These are phyloP conservation scores for Suillus decipiens DNA, from an alignment of 768 basidiomycete species.

Conservation along the genomic window DNA sequence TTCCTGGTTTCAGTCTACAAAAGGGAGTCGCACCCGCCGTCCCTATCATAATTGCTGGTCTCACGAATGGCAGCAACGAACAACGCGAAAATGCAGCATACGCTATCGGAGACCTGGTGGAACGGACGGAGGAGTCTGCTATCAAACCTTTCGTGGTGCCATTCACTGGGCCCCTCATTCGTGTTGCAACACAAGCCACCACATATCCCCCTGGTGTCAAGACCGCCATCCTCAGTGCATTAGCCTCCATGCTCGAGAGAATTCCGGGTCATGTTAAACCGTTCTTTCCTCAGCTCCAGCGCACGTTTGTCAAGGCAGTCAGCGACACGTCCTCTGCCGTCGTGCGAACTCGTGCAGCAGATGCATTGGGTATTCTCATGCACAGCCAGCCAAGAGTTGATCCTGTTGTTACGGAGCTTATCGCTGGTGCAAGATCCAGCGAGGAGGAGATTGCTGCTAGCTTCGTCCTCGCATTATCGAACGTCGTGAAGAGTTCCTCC, in stretches of 20 bases:
- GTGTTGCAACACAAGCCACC: conserved; percentile 88
- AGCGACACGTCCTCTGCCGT: conserved; percentile 76
- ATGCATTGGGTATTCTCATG: conserved; percentile 90
- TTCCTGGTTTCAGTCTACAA: conserved; percentile 84
- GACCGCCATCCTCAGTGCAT: conserved; percentile 82
- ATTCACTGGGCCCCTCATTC: conserved; percentile 93
- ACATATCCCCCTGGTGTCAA: conserved; percentile 94
- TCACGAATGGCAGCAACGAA: conserved; percentile 93
- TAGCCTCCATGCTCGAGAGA: conserved; percentile 80
- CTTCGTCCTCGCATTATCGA: conserved; percentile 72
- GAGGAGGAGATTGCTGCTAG: conserved; percentile 74
- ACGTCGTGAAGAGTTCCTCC: conserved; percentile 67
- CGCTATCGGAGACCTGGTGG: conserved; percentile 94
- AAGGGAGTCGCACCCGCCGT: conserved; percentile 86
- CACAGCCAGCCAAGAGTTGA: conserved; percentile 87
- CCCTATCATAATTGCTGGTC: conserved; percentile 87
- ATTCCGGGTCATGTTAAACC: conserved; percentile 93
- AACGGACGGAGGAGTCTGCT: conserved; percentile 77
- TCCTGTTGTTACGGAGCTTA: conserved; percentile 89
- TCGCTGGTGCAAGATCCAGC: conserved; percentile 60
- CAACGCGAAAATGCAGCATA: conserved; percentile 95
- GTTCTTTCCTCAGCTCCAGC: conserved; percentile 97
- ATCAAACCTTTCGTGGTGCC: conserved; percentile 97
- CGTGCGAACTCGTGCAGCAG: conserved; percentile 80
- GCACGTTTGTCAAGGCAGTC: conserved; percentile 93